Evolutionary conservation across 2,329 filamentous ascomycete species (phyloP), one percentile per base, ranked within the genome.

Genomic region (Epichloe uncinata): DNA sequence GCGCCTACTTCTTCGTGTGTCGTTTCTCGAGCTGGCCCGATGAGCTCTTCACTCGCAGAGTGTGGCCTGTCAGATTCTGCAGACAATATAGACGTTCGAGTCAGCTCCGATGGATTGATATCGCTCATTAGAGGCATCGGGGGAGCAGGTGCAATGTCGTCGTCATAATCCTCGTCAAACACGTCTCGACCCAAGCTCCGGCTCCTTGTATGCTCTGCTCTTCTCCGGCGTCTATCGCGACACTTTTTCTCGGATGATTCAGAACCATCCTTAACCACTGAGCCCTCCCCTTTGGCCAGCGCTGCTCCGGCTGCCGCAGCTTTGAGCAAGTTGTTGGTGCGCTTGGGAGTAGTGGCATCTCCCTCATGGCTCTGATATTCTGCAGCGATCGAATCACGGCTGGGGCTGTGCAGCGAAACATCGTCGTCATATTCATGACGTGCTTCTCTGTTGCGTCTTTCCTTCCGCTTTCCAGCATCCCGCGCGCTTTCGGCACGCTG

Each of bases 81-180:
- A 5, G 90, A 93, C 16, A 93, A 69, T 49, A 97, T 87, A 0
- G 91, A 96, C 15, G 85, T 85, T 57, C 91, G 78, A 0, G 91
- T 97, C 50, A 96, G 67, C 47, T 96, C 90, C 0, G 91, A 95
- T 41, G 85, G 80, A 56, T 87, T 85, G 51, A 95, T 79, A 50
- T 88, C 87, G 66, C 90, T 95, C 66, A 85, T 84, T 54, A 95
- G 75, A 3, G 91, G 91, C 84, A 96, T 88, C 5, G 87, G 87
- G 6, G 89, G 84, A 5, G 68, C 65, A 9, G 72, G 72, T 13
- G 86, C 78, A 37, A 51, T 45, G 49, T 50, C 53, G 18, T 81
- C 72, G 48, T 79, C 74, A 52, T 77, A 70, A 2, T 74, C 72
- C 11, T 75, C 74, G 1, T 63, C 62, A 52, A 71, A 70, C 45